Evolutionary conservation across 805 yeast species (phyloP), one percentile per base, ranked within the genome.

Genomic region (Starmerella scarabaei): DNA sequence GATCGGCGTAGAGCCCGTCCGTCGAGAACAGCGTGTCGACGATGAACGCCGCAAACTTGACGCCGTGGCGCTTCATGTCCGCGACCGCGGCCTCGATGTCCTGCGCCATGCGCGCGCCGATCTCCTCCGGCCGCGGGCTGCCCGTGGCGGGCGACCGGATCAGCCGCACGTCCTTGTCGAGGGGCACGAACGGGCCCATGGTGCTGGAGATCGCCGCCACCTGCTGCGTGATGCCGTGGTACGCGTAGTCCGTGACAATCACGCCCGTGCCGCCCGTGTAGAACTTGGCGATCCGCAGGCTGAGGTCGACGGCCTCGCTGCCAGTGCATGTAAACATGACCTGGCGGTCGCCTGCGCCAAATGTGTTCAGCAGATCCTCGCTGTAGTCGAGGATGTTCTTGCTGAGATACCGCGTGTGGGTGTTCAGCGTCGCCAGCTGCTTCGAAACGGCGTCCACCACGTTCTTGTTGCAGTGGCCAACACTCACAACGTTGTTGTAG

Each of bases 281-380:
- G 27, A 33, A 42, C 34, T 39, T 38, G 20, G 46, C 46, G 7
- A 37, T 30, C 11, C 46, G 38, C 27, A 42, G 31, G 12, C 40
- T 37, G 17, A 42, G 37, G 21, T 42, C 46, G 11, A 42, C 46
- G 21, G 42, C 42, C 36, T 42, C 46, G 26, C 46, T 42, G 7
- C 42, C 46, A 6, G 40, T 42, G 34, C 46, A 42, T 9, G 46
- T 37, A 19, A 18, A 42, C 46, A 42, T 42, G 19, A 37, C 43
- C 11, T 36, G 33, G 3, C 27, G 23, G 21, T 35, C n/a, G 4
- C 15, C 33, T 11, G 26, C 11, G 31, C 39, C 46, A 18, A 42
- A 42, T 7, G 46, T 42, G 5, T 15, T 9, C 16, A 42, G 32
- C 18, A 42, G 33, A 31, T 39, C 33, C 36, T 35, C 37, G 11